Percentiles rank a stretch among this genome's conserved stretches.
Evolutionary conservation across 1,284 basidiomycete genomes (phyloP).

Genomic region (Bothia castanella): DNA sequence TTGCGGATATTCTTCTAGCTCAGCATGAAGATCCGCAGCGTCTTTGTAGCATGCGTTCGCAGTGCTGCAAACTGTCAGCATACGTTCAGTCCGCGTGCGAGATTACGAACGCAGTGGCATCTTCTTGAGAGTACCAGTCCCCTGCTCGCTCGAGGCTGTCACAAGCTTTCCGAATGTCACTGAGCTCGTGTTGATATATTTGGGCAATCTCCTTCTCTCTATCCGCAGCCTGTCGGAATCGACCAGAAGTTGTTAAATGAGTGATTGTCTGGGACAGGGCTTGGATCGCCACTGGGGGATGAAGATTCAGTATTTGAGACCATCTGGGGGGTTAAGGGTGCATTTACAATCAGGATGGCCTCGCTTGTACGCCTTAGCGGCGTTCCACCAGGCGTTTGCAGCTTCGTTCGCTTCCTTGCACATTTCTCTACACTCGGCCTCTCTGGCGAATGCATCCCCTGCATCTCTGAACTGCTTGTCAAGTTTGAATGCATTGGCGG

Average conservation of each 20-base stretch:
- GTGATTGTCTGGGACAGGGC: slow-evolving; percentile 85
- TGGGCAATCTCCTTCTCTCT: slow-evolving; percentile 95
- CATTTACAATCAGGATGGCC: slow-evolving; percentile 71
- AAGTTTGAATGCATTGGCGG: slow-evolving; percentile 94
- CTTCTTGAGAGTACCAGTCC: slow-evolving; percentile 98
- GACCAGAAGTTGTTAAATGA: slow-evolving; percentile 79
- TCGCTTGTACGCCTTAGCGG: slow-evolving; percentile 91
- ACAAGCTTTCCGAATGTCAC: slow-evolving; percentile 77
- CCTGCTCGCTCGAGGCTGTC: slow-evolving; percentile 91
- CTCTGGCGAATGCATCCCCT: slow-evolving; percentile 83
- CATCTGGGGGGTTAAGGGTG: background rate
- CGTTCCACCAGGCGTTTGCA: slow-evolving; percentile 97
- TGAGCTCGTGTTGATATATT: slow-evolving; percentile 79
- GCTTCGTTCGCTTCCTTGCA: slow-evolving; percentile 86
- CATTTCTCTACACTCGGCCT: slow-evolving; percentile 88
- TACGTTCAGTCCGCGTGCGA: background rate
- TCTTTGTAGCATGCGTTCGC: slow-evolving; percentile 96
- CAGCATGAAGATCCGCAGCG: slow-evolving; percentile 91
- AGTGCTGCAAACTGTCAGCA: slow-evolving; percentile 54
- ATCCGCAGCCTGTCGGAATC: slow-evolving; percentile 97
- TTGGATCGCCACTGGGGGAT: slow-evolving; percentile 76
- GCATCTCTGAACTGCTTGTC: slow-evolving; percentile 90
- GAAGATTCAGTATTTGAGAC: slow-evolving; percentile 16
- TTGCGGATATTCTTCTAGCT: slow-evolving; percentile 79
- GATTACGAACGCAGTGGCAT: slow-evolving; percentile 78